phyloP scores from a whole-genome alignment of 2,329 filamentous ascomycete species.

The Colletotrichum sp. region DNA sequence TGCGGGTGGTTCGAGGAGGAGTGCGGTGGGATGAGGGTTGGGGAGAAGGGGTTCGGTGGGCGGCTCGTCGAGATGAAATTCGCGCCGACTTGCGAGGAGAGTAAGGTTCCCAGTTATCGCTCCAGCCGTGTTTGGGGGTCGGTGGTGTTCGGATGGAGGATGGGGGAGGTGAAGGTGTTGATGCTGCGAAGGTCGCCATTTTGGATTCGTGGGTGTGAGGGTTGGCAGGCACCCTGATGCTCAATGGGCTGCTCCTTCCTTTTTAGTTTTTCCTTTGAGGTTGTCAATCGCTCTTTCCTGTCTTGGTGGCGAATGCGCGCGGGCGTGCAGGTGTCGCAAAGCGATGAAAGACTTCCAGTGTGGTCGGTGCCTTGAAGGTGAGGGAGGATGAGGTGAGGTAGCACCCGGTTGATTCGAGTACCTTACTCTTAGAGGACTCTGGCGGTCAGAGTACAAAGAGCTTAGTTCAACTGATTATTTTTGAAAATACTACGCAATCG shows the following conservation, averaged over 20 bases:
- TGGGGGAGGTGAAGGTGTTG: slow-evolving; percentile 69
- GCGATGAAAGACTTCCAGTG: background rate
- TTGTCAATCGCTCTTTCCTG: background rate
- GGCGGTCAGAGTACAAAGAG: background rate
- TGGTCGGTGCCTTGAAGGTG: background rate
- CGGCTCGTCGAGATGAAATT: slow-evolving; percentile 60
- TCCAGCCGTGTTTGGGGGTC: slow-evolving; percentile 70
- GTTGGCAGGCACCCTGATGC: slow-evolving; percentile 1
- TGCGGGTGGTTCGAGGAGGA: slow-evolving; percentile 38
- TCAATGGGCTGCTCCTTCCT: slow-evolving; percentile 9
- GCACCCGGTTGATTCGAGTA: background rate
- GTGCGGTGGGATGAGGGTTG: slow-evolving; percentile 36
- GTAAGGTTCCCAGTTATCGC: slow-evolving; percentile 75
- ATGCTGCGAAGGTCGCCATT: slow-evolving; percentile 33
- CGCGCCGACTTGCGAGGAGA: slow-evolving; percentile 73
- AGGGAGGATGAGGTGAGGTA: background rate
- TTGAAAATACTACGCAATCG: background rate
- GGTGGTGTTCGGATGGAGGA: slow-evolving; percentile 67
- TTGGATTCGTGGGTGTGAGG: background rate
- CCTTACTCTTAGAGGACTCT: background rate
- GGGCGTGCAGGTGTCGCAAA: background rate
- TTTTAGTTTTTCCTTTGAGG: background rate
- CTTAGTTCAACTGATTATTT: background rate
- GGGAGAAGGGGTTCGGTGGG: slow-evolving; percentile 63
- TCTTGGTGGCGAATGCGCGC: background rate